These are phyloP conservation scores for Cordyceps cicadae DNA, from an alignment of 2,329 filamentous ascomycete genomes.

Conservation along the genomic window DNA sequence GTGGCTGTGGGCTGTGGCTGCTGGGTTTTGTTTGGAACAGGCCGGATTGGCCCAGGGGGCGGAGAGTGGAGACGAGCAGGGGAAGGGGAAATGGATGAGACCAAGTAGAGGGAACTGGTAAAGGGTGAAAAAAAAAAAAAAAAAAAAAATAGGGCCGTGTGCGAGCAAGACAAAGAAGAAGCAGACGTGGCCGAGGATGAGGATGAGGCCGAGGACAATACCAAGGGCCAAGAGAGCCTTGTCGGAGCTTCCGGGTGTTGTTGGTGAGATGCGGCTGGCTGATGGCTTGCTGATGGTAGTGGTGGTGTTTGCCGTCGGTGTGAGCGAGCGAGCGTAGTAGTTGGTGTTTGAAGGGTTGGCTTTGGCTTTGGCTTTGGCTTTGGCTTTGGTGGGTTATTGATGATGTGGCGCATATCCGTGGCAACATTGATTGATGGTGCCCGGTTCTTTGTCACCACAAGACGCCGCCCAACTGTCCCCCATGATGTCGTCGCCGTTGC, in stretches of 20 bases:
- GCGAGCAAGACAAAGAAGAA: too few species aligned
- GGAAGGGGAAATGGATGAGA: neutral
- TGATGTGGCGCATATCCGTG: neutral
- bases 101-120: too few species aligned
- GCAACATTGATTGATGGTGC: neutral
- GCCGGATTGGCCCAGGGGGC: constrained; percentile 4
- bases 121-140: too few species aligned
- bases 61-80: constrained; percentile 6
- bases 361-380: too few species aligned
- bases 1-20: too few species aligned
- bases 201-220: too few species aligned
- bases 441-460: neutral
- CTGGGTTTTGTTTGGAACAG: constrained; percentile 6
- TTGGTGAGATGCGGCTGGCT: neutral
- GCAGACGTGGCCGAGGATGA: too few species aligned
- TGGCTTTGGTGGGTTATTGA: neutral
- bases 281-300: neutral
- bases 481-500: constrained; percentile 1
- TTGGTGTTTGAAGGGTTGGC: too few species aligned
- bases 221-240: neutral
- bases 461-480: neutral
- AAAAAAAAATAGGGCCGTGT: too few species aligned
- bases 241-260: neutral
- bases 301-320: neutral
- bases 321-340: too few species aligned